Percentiles rank a stretch among this genome's conserved stretches.
These are phyloP conservation scores for Emericellopsis atlantica DNA, from an alignment of 2,329 filamentous ascomycete species.

Conservation along the genomic window DNA sequence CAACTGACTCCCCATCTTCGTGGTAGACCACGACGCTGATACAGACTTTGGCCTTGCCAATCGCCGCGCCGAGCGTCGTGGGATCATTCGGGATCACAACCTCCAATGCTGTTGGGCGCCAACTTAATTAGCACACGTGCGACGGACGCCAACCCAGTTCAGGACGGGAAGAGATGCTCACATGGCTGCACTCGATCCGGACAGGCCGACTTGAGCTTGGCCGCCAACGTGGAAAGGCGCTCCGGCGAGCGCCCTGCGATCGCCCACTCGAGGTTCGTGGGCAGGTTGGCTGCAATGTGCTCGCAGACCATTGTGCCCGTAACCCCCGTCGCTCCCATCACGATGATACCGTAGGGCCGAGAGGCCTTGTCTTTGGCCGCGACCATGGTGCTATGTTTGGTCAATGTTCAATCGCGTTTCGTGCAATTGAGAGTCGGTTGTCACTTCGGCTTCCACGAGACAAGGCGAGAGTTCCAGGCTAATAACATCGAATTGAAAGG, in stretches of 20 bases:
- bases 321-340: not conserved
- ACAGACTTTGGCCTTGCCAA: not conserved
- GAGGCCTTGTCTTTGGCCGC: not conserved
- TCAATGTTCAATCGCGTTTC: too few species aligned
- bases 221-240: not conserved
- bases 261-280: constrained; percentile 1
- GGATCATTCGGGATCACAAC: not conserved
- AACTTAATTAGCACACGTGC: too few species aligned
- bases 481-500: too few species aligned
- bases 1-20: not conserved
- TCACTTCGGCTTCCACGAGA: too few species aligned
- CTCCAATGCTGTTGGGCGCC: not conserved
- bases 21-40: not conserved
- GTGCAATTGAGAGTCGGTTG: too few species aligned
- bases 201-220: not conserved
- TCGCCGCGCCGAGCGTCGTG: not conserved
- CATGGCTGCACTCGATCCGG: constrained; percentile 1
- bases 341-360: not conserved
- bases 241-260: not conserved
- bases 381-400: not conserved
- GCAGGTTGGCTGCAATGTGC: constrained; percentile 1
- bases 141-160: too few species aligned
- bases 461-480: too few species aligned
- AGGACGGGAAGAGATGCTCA: not conserved
- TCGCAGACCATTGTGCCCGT: constrained; percentile 1